Conservation (phyloP, 2,329 filamentous ascomycete genomes). For the Xylaria sp. region DNA sequence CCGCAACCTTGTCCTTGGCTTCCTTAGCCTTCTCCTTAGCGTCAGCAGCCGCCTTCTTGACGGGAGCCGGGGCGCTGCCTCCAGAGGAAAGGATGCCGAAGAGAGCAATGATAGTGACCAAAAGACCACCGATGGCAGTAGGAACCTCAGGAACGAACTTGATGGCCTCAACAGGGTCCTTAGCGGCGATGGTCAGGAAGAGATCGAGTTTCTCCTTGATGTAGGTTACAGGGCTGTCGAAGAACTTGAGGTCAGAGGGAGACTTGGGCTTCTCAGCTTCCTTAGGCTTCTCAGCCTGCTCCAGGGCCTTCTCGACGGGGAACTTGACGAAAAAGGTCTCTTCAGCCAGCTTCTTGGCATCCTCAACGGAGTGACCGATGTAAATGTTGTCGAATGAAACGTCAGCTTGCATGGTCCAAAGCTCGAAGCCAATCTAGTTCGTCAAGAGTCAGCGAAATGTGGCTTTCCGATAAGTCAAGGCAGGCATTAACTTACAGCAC, state of each 20-base stretch:
- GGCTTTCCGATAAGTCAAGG: neutral
- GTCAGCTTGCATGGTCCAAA: constrained; percentile 99
- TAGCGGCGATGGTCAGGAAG: constrained; percentile 85
- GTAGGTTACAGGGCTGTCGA: constrained; percentile 88
- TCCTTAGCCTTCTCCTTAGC: constrained; percentile 78
- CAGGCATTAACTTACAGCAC: constrained; percentile 76
- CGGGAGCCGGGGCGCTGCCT: constrained; percentile 72
- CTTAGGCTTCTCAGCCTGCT: constrained; percentile 85
- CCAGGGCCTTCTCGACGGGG: constrained; percentile 81
- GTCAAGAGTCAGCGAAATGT: constrained; percentile 29
- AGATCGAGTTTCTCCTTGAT: constrained; percentile 93
- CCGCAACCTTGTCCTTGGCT: constrained; percentile 77
- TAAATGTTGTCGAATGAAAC: constrained; percentile 99
- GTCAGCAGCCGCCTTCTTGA: constrained; percentile 76
- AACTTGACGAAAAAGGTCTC: constrained; percentile 94
- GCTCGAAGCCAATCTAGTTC: constrained; percentile 90
- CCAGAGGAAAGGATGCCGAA: constrained; percentile 74
- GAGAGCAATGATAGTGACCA: constrained; percentile 76
- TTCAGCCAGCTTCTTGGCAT: constrained; percentile 87
- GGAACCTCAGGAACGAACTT: constrained; percentile 93
- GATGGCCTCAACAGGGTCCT: constrained; percentile 84
- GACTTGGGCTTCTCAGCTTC: constrained; percentile 71
- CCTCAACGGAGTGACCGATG: constrained; percentile 95
- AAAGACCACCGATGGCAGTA: constrained; percentile 77
- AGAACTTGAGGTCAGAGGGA: constrained; percentile 83